Evolutionary conservation across 345 rosid species (phyloP).

Genomic region (Bretschneidera sinensis): DNA sequence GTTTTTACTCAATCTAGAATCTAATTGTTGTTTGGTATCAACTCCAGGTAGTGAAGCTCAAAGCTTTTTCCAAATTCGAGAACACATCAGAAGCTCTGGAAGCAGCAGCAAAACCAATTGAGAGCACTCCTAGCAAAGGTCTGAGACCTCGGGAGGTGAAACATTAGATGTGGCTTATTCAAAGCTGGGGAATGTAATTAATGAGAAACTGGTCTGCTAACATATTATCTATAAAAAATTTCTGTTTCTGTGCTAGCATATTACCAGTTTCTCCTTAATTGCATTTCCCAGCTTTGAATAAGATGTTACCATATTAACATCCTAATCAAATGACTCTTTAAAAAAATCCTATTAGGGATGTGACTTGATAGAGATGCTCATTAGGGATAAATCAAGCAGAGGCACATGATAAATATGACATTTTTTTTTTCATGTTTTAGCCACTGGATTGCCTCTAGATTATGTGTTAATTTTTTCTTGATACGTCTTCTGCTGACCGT

Average conservation of each 20-base stretch:
- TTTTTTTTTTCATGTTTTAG: no score
- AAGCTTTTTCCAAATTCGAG: conserved; percentile 84
- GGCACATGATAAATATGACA: no score
- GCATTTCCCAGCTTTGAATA: conserved; percentile 93
- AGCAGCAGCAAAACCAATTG: conserved; percentile 65
- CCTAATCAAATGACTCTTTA: no score
- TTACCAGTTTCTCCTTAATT: conserved; percentile 90
- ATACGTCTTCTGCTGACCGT: no score
- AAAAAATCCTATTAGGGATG: no score
- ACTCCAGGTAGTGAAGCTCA: conserved; percentile 65
- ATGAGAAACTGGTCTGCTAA: conserved; percentile 81
- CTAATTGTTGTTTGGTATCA: neutral
- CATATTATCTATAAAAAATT: neutral
- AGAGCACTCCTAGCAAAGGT: conserved; percentile 70
- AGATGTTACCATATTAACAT: no score
- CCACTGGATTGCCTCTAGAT: no score
- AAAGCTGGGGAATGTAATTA: conserved; percentile 86
- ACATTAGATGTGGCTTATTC: conserved; percentile 78
- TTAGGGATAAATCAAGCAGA: no score
- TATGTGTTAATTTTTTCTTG: no score
- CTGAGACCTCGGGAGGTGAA: conserved; percentile 75
- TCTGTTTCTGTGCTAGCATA: neutral
- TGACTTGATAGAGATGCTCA: no score
- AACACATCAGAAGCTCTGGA: conserved; percentile 85
- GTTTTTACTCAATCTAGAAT: neutral